A percentile compares a stretch with the other conserved stretches of the same genome.
phyloP scores from a whole-genome alignment of 2,329 filamentous ascomycete species.

The Septoria petroselini region DNA sequence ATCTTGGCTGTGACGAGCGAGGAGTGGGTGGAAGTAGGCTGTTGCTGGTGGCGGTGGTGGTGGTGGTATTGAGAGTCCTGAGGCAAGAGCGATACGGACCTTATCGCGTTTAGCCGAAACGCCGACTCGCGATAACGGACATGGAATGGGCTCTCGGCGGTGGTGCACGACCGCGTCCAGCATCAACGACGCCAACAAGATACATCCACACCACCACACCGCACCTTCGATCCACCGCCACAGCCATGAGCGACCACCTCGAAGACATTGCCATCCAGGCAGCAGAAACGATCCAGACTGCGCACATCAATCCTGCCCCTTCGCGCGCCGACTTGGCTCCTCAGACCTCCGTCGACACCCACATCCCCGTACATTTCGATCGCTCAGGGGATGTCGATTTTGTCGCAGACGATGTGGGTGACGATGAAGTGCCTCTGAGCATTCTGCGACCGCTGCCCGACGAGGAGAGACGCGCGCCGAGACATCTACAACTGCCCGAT shows the following conservation, averaged over 20 bases:
- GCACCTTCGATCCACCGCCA: no score
- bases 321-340: constrained; percentile 77
- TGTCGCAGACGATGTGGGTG: constrained; percentile 51
- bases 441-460: constrained; percentile 56
- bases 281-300: constrained; percentile 76
- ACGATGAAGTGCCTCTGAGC: constrained; percentile 68
- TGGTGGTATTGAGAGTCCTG: background rate
- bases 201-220: no score
- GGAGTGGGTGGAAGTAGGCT: background rate
- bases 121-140: background rate
- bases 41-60: background rate
- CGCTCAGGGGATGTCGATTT: constrained; percentile 40
- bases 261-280: constrained; percentile 51
- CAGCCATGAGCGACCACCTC: constrained; percentile 21
- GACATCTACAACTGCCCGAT: constrained; percentile 60
- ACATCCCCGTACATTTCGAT: constrained; percentile 56
- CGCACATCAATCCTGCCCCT: constrained; percentile 70
- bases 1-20: constrained; percentile 38
- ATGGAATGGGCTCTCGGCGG: no score
- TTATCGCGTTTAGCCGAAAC: background rate
- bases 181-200: background rate
- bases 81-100: constrained; percentile 2
- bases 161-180: background rate
- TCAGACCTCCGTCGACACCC: constrained; percentile 67
- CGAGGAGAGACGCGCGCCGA: constrained; percentile 57